These are phyloP conservation scores for Phylloporus sp. DNA, from an alignment of 768 basidiomycete genomes.

Conservation along the genomic window DNA sequence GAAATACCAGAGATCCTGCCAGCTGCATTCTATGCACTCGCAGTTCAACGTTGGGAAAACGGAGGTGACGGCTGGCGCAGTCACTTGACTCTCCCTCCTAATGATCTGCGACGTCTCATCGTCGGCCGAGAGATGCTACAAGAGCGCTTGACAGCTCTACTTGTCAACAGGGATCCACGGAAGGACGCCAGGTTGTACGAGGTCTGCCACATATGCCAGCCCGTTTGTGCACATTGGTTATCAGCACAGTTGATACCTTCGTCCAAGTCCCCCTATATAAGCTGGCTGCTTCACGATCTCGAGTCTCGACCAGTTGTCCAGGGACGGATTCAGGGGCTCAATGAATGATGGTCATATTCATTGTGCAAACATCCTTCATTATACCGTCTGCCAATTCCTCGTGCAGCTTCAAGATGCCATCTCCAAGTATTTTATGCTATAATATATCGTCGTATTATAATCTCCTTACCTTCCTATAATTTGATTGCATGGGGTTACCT, in stretches of 20 bases:
- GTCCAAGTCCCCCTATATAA: conserved; percentile 8
- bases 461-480: neutral
- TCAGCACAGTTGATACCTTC: conserved; percentile 5
- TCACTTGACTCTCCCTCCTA: conserved; percentile 26
- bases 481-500: too few species aligned
- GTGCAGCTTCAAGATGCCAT: conserved; percentile 8
- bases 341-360: neutral
- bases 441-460: neutral
- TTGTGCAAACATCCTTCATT: neutral
- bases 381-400: neutral
- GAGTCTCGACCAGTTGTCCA: conserved; percentile 13
- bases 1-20: conserved; percentile 36
- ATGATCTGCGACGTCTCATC: conserved; percentile 30
- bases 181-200: neutral
- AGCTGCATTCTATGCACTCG: conserved; percentile 39
- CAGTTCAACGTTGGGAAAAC: conserved; percentile 27
- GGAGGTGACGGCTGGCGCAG: conserved; percentile 28
- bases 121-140: conserved; percentile 32
- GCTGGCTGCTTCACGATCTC: conserved; percentile 25
- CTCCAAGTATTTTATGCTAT: conserved; percentile 5
- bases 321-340: neutral
- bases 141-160: conserved; percentile 16
- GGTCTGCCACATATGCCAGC: conserved; percentile 4
- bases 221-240: conserved; percentile 4
- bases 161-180: conserved; percentile 10